These are phyloP conservation scores for Sporisorium scitamineum DNA, from an alignment of 1,284 basidiomycete genomes.

Conservation along the genomic window DNA sequence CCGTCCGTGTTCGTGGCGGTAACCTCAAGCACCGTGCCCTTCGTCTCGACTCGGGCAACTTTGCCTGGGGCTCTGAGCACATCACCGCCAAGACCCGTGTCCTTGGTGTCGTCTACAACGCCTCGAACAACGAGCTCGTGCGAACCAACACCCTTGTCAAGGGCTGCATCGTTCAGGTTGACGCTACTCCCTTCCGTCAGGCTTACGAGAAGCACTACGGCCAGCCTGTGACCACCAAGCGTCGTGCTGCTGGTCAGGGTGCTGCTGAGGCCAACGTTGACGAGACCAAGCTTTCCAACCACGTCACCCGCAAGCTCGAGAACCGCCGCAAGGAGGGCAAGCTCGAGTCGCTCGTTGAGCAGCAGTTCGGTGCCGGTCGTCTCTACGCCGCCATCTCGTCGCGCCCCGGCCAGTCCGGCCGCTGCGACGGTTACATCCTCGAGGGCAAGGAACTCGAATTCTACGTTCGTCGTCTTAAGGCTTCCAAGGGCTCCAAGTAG, in stretches of 20 bases:
- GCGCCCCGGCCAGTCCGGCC: conserved; percentile 67
- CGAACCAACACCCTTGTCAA: conserved; percentile 70
- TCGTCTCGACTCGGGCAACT: conserved; percentile 69
- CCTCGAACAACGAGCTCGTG: conserved; percentile 70
- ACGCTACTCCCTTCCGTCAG: conserved; percentile 69
- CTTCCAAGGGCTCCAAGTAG: conserved; percentile 62
- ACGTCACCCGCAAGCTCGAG: conserved; percentile 61
- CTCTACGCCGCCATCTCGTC: conserved; percentile 67
- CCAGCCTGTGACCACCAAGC: conserved; percentile 67
- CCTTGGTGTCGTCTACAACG: conserved; percentile 69
- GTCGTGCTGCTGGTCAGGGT: conserved; percentile 62
- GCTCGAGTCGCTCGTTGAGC: conserved; percentile 68
- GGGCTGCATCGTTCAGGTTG: conserved; percentile 68
- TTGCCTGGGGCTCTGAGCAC: conserved; percentile 69
- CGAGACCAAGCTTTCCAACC: conserved; percentile 62
- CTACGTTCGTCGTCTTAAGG: conserved; percentile 66
- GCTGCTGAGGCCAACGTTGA: conserved; percentile 55
- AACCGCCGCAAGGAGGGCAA: conserved; percentile 63
- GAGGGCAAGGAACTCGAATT: conserved; percentile 69
- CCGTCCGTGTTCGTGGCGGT: conserved; percentile 68
- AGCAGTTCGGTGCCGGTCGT: conserved; percentile 69
- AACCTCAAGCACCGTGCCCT: conserved; percentile 69
- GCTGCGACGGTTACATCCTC: conserved; percentile 68
- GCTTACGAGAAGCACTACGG: conserved; percentile 70
- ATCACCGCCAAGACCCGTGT: conserved; percentile 69